phyloP scores from a whole-genome alignment of 305 asterid genomes.

The Nicotiana rustica region DNA sequence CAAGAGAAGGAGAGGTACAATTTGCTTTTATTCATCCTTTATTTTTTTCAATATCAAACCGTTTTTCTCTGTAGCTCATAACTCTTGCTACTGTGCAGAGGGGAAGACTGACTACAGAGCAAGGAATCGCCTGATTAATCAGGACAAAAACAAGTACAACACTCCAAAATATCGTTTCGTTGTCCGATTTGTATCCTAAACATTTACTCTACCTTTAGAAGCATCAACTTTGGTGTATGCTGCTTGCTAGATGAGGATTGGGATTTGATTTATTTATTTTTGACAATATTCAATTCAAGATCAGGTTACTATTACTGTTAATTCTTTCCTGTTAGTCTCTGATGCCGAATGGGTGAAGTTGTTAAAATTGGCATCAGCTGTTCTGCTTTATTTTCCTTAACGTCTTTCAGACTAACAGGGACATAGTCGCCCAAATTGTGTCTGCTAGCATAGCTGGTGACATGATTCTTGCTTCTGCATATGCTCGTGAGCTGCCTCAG shows the following conservation, averaged over 20 bases:
- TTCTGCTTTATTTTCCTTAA: slow-evolving; percentile 46
- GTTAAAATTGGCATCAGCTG: neutral
- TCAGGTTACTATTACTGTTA: neutral
- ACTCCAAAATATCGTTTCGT: slow-evolving; percentile 84
- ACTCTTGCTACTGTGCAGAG: slow-evolving; percentile 50
- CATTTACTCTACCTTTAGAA: neutral
- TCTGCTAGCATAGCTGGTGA: slow-evolving; percentile 84
- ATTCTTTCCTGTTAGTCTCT: neutral
- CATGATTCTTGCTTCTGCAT: slow-evolving; percentile 76
- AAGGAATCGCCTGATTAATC: slow-evolving; percentile 86
- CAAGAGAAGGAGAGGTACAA: slow-evolving; percentile 85
- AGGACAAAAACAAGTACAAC: slow-evolving; percentile 90
- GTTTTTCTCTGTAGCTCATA: neutral
- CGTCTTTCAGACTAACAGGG: slow-evolving; percentile 69
- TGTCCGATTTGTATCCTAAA: slow-evolving; percentile 85
- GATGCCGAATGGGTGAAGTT: neutral
- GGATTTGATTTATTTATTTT: neutral
- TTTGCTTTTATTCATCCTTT: neutral
- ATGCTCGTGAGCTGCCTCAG: slow-evolving; percentile 73
- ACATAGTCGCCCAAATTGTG: slow-evolving; percentile 67
- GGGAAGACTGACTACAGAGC: slow-evolving; percentile 95
- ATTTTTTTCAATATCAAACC: neutral
- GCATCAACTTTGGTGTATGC: neutral
- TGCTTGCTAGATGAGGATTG: neutral
- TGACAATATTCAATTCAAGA: neutral